These are phyloP conservation scores for Streptanthus diversifolius DNA, from an alignment of 345 rosid species.

Conservation along the genomic window DNA sequence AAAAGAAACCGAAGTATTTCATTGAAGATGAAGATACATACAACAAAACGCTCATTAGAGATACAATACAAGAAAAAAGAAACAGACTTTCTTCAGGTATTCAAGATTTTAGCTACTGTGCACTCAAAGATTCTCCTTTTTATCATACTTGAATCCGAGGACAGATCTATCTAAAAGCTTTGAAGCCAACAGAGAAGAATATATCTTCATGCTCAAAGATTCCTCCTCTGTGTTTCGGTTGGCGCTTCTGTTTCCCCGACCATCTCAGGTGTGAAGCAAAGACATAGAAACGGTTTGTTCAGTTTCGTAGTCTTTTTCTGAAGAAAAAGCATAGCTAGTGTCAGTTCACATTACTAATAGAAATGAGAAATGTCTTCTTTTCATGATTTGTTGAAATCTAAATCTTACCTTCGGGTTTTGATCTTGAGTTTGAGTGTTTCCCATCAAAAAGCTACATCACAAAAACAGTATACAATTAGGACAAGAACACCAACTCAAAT, in stretches of 20 bases:
- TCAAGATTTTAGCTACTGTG: slow-evolving; percentile 9
- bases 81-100: slow-evolving; percentile 4
- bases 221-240: slow-evolving; percentile 4
- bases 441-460: slow-evolving; percentile 16
- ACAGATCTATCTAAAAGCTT: slow-evolving; percentile 23
- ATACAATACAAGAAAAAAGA: slow-evolving; percentile 6
- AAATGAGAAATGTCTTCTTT: neutral
- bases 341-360: neutral
- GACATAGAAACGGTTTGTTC: slow-evolving; percentile 10
- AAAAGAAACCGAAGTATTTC: neutral
- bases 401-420: slow-evolving; percentile 22
- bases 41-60: slow-evolving; percentile 18
- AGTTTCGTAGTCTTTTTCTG: slow-evolving; percentile 29
- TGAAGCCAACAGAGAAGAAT: slow-evolving; percentile 17
- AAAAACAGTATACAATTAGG: neutral
- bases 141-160: slow-evolving; percentile 16
- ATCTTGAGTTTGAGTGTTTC: slow-evolving; percentile 19
- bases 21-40: slow-evolving; percentile 19
- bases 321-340: neutral
- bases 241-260: slow-evolving; percentile 1
- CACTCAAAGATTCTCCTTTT: slow-evolving; percentile 25
- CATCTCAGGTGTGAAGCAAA: slow-evolving; percentile 28
- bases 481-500: neutral
- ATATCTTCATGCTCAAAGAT: slow-evolving; percentile 1
- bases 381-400: neutral